Evolutionary conservation across 345 rosid species (phyloP).

Genomic region (Cardiospermum halicacabum): DNA sequence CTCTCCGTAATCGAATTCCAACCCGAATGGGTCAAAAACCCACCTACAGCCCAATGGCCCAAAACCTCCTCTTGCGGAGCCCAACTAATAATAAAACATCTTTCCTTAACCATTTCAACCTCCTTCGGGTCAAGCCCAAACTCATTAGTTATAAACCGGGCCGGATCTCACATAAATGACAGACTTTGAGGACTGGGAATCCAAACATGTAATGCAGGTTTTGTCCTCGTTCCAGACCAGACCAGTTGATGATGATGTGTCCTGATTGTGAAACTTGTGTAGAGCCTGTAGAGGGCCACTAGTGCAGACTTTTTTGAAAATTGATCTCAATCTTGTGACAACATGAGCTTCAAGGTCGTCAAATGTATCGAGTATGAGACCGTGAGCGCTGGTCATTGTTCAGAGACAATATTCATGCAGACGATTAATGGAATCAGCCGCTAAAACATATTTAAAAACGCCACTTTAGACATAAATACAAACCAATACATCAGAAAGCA

Average conservation of each 20-base stretch:
- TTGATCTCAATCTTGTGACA: too few relatives aligned
- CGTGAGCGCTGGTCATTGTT: slow-evolving; percentile 19
- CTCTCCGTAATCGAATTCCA: slow-evolving; percentile 33
- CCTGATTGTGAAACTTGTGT: background rate
- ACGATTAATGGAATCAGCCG: too few relatives aligned
- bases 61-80: slow-evolving; percentile 23
- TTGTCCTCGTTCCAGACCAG: slow-evolving; percentile 10
- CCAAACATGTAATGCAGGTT: slow-evolving; percentile 19
- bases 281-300: slow-evolving; percentile 32
- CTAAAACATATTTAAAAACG: too few relatives aligned
- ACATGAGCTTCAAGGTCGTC: slow-evolving; percentile 30
- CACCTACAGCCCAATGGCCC: slow-evolving; percentile 31
- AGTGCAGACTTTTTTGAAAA: too few relatives aligned
- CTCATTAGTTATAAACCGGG: too few relatives aligned
- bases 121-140: too few relatives aligned
- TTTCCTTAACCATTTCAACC: background rate
- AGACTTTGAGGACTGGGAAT: slow-evolving; percentile 3
- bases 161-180: slow-evolving; percentile 18
- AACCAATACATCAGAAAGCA: background rate
- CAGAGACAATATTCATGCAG: too few relatives aligned
- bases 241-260: background rate
- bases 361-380: slow-evolving; percentile 36
- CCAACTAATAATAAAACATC: slow-evolving; percentile 19
- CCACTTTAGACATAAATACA: background rate
- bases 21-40: slow-evolving; percentile 28